These are phyloP conservation scores for Nidularia sp. DNA, from an alignment of 768 basidiomycete species.

Conservation along the genomic window DNA sequence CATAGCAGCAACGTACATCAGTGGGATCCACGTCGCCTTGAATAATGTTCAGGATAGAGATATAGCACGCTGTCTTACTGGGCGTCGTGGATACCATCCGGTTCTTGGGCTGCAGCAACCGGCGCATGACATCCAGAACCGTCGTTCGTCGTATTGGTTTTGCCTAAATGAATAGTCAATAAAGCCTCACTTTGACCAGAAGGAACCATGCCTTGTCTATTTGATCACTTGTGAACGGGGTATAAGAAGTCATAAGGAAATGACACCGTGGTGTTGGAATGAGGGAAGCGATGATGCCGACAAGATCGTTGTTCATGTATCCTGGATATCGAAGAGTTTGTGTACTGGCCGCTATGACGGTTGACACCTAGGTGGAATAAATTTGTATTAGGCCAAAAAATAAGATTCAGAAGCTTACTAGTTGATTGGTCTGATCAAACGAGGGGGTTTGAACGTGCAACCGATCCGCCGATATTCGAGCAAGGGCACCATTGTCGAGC, in stretches of 20 bases:
- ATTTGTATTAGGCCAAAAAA: not conserved
- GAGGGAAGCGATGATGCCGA: conserved; percentile 93
- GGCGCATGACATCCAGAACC: conserved; percentile 97
- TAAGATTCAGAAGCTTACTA: conserved; percentile 42
- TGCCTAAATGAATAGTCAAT: conserved; percentile 45
- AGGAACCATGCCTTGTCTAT: conserved; percentile 78
- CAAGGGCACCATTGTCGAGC: conserved; percentile 91
- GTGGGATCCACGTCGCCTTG: conserved; percentile 98
- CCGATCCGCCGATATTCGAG: conserved; percentile 90
- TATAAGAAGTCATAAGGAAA: conserved; percentile 98
- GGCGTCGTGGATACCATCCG: conserved; percentile 95
- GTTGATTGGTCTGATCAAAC: conserved; percentile 90
- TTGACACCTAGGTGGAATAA: conserved; percentile 65
- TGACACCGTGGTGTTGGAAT: conserved; percentile 98
- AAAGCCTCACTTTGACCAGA: not conserved
- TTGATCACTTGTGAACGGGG: conserved; percentile 95
- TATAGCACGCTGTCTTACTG: conserved; percentile 91
- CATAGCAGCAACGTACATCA: conserved; percentile 57
- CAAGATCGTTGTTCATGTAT: conserved; percentile 99
- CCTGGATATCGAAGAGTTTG: conserved; percentile 96
- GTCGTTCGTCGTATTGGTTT: conserved; percentile 96
- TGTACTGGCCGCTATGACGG: conserved; percentile 97
- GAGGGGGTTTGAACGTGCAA: conserved; percentile 83
- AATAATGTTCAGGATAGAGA: conserved; percentile 97
- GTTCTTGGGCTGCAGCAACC: conserved; percentile 96